phyloP scores from a whole-genome alignment of 2,329 filamentous ascomycete species.

The Colletotrichum siamense region DNA sequence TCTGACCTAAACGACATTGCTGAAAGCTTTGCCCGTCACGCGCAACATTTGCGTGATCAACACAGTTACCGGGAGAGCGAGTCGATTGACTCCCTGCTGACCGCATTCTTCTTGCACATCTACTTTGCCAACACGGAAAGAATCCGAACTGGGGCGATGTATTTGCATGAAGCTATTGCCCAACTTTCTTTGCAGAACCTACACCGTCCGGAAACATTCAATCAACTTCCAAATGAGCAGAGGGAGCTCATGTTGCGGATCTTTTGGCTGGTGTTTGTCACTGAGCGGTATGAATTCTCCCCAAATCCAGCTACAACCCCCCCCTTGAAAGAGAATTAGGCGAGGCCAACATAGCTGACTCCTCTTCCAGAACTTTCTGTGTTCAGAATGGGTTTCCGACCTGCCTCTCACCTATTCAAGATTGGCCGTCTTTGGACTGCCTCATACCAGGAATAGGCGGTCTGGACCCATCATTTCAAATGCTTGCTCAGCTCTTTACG shows the following conservation, averaged over 20 bases:
- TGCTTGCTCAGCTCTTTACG: not conserved
- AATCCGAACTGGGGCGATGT: conserved; percentile 9
- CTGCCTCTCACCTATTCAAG: not conserved
- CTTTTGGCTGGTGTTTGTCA: not conserved
- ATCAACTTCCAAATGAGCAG: not conserved
- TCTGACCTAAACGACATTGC: not conserved
- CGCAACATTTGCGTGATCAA: conserved; percentile 18
- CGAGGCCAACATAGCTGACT: not conserved
- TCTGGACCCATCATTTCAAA: not conserved
- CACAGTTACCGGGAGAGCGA: conserved; percentile 29
- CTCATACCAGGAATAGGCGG: not conserved
- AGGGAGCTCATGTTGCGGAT: not conserved
- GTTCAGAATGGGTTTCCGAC: not conserved
- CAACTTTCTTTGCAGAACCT: not conserved
- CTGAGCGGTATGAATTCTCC: not conserved
- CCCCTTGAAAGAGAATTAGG: not conserved
- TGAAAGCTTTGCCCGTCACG: not conserved
- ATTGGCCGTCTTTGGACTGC: not conserved
- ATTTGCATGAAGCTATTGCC: not conserved
- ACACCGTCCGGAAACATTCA: not conserved
- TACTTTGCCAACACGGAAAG: conserved; percentile 33
- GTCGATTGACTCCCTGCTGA: conserved; percentile 24
- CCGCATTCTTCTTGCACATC: conserved; percentile 32
- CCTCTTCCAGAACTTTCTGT: not conserved
- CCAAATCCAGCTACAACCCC: not conserved